A percentile compares a stretch with the other conserved stretches of the same genome.
phyloP scores from a whole-genome alignment of 208 protist species.

The Polymyxa betae region DNA sequence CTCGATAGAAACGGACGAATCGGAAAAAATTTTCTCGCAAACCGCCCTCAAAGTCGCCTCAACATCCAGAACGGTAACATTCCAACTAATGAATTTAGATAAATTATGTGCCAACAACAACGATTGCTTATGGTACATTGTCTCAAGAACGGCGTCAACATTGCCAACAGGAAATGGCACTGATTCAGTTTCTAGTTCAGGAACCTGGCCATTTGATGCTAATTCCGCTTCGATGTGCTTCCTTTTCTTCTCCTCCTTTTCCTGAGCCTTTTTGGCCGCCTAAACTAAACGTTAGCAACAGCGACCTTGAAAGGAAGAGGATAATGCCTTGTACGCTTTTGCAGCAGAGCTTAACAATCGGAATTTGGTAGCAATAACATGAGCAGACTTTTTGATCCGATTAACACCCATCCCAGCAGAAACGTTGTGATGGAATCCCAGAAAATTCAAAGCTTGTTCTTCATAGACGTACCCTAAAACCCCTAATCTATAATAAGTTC shows the following conservation, averaged over 20 bases:
- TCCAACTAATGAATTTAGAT: too few species aligned
- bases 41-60: not conserved
- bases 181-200: too few species aligned
- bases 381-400: not conserved
- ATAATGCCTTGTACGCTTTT: not conserved
- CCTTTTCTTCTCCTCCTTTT: not conserved
- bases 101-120: too few species aligned
- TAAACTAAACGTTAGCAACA: too few species aligned
- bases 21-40: not conserved
- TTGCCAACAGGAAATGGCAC: too few species aligned
- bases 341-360: not conserved
- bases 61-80: not conserved
- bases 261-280: too few species aligned
- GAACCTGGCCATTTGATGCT: too few species aligned
- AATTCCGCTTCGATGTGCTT: not conserved
- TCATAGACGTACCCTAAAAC: not conserved
- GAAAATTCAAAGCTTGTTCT: not conserved
- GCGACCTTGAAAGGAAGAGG: too few species aligned
- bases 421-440: not conserved
- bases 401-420: not conserved
- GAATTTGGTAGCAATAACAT: not conserved
- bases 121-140: too few species aligned
- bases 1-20: not conserved
- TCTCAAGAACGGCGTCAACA: not conserved
- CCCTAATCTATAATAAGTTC: too few species aligned